Conservation (phyloP, 495 filamentous ascomycete species). For the Hyaloscypha hepaticicola region DNA sequence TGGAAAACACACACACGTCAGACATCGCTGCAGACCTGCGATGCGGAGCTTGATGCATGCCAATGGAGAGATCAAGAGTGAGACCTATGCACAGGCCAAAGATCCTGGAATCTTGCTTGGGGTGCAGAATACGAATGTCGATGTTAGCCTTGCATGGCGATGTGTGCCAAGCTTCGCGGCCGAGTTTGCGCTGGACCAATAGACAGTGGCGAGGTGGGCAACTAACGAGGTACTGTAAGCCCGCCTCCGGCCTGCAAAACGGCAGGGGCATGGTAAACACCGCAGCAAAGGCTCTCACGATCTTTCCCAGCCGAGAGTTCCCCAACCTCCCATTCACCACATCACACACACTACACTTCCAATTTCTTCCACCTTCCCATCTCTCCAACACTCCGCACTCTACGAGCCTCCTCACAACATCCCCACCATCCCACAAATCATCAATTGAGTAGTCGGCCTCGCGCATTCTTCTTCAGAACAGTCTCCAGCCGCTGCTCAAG, state of each 20-base stretch:
- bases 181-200: neutral
- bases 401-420: neutral
- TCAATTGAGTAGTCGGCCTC: slow-evolving; percentile 16
- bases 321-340: no score
- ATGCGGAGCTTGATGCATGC: no score
- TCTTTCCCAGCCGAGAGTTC: neutral
- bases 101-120: neutral
- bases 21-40: no score
- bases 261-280: no score
- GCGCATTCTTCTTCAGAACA: neutral
- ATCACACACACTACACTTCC: no score
- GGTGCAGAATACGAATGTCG: neutral
- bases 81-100: no score
- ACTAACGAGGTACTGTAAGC: neutral
- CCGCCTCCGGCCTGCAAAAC: no score
- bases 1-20: neutral
- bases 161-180: neutral
- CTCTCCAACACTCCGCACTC: neutral
- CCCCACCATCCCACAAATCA: neutral
- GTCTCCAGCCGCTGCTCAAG: slow-evolving; percentile 28
- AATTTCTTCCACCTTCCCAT: neutral
- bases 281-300: no score
- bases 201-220: neutral
- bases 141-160: no score
- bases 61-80: no score